Percentiles rank a stretch among this genome's conserved stretches.
Conservation (phyloP, 225 moss, liverwort and hornwort genomes). For the Marchantia paleacea region DNA sequence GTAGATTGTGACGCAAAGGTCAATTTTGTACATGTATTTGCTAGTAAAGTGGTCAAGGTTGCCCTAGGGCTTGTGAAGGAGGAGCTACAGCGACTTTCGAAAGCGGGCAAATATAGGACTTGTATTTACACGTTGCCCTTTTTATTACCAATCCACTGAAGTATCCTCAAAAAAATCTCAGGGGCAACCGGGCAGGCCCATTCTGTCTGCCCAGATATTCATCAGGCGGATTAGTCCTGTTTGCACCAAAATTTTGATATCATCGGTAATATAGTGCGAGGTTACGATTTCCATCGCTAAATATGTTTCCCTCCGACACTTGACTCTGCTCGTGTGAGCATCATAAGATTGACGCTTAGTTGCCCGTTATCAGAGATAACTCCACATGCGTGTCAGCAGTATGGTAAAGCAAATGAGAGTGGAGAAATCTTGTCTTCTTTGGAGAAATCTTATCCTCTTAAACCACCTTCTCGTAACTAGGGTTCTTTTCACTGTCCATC, state of each 20-base stretch:
- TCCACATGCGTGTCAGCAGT: no score
- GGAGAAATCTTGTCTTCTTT: no score
- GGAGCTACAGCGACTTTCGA: neutral
- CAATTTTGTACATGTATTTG: slow-evolving; percentile 17
- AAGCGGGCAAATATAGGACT: neutral
- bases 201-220: neutral
- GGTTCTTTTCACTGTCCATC: no score
- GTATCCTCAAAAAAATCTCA: neutral
- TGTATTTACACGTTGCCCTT: neutral
- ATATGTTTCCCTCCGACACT: no score
- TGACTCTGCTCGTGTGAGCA: no score
- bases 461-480: no score
- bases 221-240: neutral
- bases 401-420: no score
- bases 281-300: no score
- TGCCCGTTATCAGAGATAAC: no score
- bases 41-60: neutral
- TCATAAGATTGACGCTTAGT: no score
- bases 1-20: slow-evolving; percentile 1
- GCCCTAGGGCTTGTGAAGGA: neutral
- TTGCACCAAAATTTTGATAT: neutral
- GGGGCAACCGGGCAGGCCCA: neutral
- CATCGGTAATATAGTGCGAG: neutral
- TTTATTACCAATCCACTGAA: neutral
- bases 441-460: no score